Conservation (phyloP, 352 stramenopile genomes). For the Synura sp. region DNA sequence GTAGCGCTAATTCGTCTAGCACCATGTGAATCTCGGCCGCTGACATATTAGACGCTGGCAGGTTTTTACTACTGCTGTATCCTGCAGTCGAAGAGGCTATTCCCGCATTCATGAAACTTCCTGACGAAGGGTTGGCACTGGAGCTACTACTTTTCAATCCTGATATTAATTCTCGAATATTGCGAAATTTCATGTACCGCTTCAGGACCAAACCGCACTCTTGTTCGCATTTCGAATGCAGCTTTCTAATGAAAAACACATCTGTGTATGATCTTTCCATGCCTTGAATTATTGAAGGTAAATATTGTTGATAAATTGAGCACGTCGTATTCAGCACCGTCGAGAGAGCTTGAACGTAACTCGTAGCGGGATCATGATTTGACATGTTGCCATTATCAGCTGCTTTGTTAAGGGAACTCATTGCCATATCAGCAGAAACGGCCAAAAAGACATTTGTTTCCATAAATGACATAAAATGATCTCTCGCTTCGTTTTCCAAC, state of each 20-base stretch:
- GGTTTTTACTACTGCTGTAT: too few relatives aligned
- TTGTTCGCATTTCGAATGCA: constrained; percentile 3
- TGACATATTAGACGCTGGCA: too few relatives aligned
- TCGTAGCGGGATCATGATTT: constrained; percentile 4
- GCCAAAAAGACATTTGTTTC: not conserved
- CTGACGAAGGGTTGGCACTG: too few relatives aligned
- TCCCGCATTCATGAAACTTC: too few relatives aligned
- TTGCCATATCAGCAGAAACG: not conserved
- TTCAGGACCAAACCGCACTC: constrained; percentile 14
- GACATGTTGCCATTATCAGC: too few relatives aligned
- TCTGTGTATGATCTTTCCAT: constrained; percentile 36
- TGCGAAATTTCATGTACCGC: constrained; percentile 28
- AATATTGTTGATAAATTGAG: constrained; percentile 31
- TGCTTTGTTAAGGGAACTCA: not conserved
- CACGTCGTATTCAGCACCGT: constrained; percentile 3
- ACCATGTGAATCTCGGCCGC: constrained; percentile 22
- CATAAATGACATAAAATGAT: constrained; percentile 24
- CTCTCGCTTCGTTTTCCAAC: constrained; percentile 30
- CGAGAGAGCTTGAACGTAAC: constrained; percentile 27
- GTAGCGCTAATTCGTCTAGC: constrained; percentile 28
- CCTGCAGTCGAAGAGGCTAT: too few relatives aligned
- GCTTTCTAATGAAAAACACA: constrained; percentile 18
- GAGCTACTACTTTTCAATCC: not conserved
- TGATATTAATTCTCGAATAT: not conserved
- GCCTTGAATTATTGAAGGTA: constrained; percentile 40